phyloP scores from a whole-genome alignment of 176 grass and related monocot species.

The Leersia perrieri region DNA sequence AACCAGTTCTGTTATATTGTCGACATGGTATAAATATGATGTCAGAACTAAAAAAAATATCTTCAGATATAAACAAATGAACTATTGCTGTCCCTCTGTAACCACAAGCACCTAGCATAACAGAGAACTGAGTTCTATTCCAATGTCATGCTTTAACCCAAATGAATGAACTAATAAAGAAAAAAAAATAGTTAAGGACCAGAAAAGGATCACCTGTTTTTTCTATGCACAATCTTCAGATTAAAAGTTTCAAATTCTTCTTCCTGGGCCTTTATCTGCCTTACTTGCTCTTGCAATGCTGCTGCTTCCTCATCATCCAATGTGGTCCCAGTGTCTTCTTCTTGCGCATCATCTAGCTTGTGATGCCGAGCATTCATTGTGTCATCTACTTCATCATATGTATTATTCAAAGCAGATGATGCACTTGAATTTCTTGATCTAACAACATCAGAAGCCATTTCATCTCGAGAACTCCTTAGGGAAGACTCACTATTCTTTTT shows the following conservation, averaged over 20 bases:
- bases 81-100: background rate
- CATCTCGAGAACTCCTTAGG: slow-evolving; percentile 67
- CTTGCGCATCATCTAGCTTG: slow-evolving; percentile 69
- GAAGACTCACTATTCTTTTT: slow-evolving; percentile 84
- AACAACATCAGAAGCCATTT: slow-evolving; percentile 70
- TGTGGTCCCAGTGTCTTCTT: slow-evolving; percentile 67
- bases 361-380: slow-evolving; percentile 53
- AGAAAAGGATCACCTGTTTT: slow-evolving; percentile 69
- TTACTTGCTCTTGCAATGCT: slow-evolving; percentile 96
- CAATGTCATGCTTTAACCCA: background rate
- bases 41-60: slow-evolving; percentile 34
- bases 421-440: slow-evolving; percentile 80
- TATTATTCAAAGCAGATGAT: slow-evolving; percentile 57
- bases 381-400: slow-evolving; percentile 69
- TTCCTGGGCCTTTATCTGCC: slow-evolving; percentile 92
- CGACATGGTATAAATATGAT: slow-evolving; percentile 15
- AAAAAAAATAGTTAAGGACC: background rate
- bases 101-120: slow-evolving; percentile 2
- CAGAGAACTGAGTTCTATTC: background rate
- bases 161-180: slow-evolving; percentile 1
- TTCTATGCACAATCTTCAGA: slow-evolving; percentile 96
- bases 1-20: slow-evolving; percentile 80
- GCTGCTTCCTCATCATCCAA: slow-evolving; percentile 94
- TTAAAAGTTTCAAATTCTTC: slow-evolving; percentile 99
- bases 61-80: background rate